These are phyloP conservation scores for Nelumbo lutea DNA, from an alignment of 164 flowering plant species.

Conservation along the genomic window DNA sequence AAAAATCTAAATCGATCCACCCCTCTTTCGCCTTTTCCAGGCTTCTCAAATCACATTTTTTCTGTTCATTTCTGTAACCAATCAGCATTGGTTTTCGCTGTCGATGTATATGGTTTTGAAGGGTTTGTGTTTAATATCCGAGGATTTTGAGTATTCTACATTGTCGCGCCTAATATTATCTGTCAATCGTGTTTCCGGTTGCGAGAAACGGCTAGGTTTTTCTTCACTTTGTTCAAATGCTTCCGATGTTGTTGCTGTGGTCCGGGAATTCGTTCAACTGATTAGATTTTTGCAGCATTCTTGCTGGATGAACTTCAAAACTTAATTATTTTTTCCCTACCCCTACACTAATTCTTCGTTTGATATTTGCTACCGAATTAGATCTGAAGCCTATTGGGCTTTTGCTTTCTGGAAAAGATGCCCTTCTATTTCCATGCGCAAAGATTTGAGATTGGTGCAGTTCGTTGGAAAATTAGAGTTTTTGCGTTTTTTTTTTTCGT, in stretches of 20 bases:
- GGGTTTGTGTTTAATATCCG: neutral
- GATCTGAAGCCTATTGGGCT: neutral
- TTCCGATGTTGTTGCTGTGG: neutral
- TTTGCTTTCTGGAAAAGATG: neutral
- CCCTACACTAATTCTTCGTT: neutral
- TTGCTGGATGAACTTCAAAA: neutral
- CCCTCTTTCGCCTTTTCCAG: neutral
- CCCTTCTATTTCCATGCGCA: neutral
- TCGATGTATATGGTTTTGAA: neutral
- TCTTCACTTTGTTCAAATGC: constrained; percentile 1
- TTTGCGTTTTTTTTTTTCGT: neutral
- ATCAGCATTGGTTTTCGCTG: neutral
- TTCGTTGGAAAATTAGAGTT: neutral
- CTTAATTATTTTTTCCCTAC: neutral
- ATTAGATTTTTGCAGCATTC: neutral
- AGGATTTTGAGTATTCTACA: neutral
- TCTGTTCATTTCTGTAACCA: neutral
- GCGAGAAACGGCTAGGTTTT: neutral
- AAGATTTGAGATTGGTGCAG: neutral
- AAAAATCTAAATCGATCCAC: constrained; percentile 10
- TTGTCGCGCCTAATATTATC: neutral
- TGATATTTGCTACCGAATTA: neutral
- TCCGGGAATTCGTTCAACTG: neutral
- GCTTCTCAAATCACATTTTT: neutral
- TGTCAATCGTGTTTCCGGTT: neutral